phyloP scores from a whole-genome alignment of 2,329 filamentous ascomycete genomes.

The Cladophialophora psammophila region DNA sequence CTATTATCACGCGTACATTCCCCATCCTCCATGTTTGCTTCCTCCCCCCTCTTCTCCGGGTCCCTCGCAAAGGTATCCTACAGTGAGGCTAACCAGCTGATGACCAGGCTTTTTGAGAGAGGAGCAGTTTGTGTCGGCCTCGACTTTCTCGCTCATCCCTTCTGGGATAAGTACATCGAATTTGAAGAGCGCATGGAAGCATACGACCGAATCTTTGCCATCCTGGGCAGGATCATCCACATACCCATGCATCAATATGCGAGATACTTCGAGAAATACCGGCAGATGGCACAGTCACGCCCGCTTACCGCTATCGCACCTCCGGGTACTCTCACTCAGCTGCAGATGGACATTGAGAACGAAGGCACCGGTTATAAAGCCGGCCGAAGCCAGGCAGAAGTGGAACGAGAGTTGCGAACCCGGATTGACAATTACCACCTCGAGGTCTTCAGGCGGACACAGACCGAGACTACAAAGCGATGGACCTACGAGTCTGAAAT shows the following conservation, averaged over 20 bases:
- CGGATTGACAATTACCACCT: conserved; percentile 83
- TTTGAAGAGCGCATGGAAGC: conserved; percentile 91
- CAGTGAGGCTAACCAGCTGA: conserved; percentile 50
- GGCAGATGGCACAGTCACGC: conserved; percentile 74
- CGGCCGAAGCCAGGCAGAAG: conserved; percentile 73
- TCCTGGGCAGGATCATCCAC: conserved; percentile 81
- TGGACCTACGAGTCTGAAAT: conserved; percentile 96
- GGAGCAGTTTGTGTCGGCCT: conserved; percentile 84
- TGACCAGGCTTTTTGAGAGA: conserved; percentile 83
- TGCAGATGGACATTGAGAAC: conserved; percentile 74
- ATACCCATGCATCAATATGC: conserved; percentile 97
- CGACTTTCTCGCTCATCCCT: conserved; percentile 92
- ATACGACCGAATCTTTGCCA: conserved; percentile 82
- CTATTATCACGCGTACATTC: conserved; percentile 35
- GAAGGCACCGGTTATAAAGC: conserved; percentile 63
- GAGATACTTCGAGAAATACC: conserved; percentile 91
- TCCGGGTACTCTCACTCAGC: conserved; percentile 70
- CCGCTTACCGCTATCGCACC: conserved; percentile 77
- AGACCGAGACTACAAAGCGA: conserved; percentile 86
- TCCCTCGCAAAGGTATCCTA: conserved; percentile 41
- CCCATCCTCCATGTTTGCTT: conserved; percentile 57
- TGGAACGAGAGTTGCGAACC: conserved; percentile 80
- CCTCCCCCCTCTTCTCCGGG: conserved; percentile 47
- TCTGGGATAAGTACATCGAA: conserved; percentile 99
- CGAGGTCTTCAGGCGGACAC: conserved; percentile 79